phyloP scores from a whole-genome alignment of 2,329 filamentous ascomycete species.

The Ophiostoma quercus region DNA sequence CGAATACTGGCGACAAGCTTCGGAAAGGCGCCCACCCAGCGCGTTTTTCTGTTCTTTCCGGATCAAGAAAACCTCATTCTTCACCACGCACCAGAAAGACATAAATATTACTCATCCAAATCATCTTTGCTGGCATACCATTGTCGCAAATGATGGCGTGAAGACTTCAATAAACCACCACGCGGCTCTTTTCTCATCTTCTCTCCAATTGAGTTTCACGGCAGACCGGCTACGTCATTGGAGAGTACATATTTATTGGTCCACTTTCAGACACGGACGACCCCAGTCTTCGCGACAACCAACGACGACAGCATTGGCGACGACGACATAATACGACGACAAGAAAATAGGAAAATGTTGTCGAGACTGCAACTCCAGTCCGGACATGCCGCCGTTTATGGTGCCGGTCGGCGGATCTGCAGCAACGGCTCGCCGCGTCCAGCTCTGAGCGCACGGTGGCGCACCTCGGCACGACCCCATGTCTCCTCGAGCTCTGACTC shows the following conservation, averaged over 20 bases:
- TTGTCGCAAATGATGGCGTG: not conserved
- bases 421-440: not conserved
- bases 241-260: not conserved
- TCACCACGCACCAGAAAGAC: not conserved
- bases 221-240: slow-evolving; percentile 5
- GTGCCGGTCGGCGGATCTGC: not conserved
- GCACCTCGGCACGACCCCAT: slow-evolving; percentile 3
- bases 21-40: slow-evolving; percentile 5
- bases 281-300: not conserved
- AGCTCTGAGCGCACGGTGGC: not conserved
- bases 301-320: not conserved
- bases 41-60: not conserved
- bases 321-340: not conserved
- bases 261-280: not conserved
- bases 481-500: not conserved
- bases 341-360: not conserved
- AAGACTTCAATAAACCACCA: not conserved
- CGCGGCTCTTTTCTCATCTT: not conserved
- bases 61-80: not conserved
- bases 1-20: not conserved
- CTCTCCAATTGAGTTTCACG: not conserved
- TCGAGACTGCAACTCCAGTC: not conserved
- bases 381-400: not conserved
- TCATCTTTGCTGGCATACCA: not conserved
- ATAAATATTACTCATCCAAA: not conserved